Percentiles rank a stretch among this genome's conserved stretches.
Conservation (phyloP, 768 basidiomycete genomes). For the Pulveroboletus sp. region DNA sequence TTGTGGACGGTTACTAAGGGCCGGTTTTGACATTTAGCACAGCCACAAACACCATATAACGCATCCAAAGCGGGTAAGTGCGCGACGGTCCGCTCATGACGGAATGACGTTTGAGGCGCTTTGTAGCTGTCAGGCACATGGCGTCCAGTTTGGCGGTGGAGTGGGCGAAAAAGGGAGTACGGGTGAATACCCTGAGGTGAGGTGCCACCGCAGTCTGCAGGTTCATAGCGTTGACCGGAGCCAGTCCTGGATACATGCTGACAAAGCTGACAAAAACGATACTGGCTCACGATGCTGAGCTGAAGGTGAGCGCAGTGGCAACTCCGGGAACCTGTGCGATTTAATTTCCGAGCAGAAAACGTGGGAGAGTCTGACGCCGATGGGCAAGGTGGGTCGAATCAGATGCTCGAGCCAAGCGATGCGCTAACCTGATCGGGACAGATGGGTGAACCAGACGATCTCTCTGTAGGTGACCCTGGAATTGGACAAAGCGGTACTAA, state of each 20-base stretch:
- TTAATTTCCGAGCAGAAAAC: constrained; percentile 49
- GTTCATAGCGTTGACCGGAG: background rate
- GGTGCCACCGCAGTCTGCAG: constrained; percentile 1
- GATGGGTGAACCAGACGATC: constrained; percentile 92
- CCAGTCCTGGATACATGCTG: constrained; percentile 90
- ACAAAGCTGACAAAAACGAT: constrained; percentile 86
- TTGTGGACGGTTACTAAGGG: background rate
- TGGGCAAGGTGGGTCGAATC: constrained; percentile 59
- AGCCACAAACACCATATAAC: constrained; percentile 94
- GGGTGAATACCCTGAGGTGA: constrained; percentile 79
- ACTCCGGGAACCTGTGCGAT: background rate
- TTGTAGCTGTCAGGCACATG: constrained; percentile 86
- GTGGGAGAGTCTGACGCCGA: constrained; percentile 82
- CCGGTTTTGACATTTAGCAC: constrained; percentile 5
- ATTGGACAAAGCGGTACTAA: background rate
- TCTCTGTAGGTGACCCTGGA: constrained; percentile 51
- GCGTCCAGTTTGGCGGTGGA: constrained; percentile 89
- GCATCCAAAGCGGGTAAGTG: constrained; percentile 82
- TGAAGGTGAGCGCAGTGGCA: constrained; percentile 51
- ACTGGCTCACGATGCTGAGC: constrained; percentile 65
- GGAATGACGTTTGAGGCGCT: constrained; percentile 7
- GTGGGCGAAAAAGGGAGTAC: constrained; percentile 87
- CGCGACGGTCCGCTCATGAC: no score
- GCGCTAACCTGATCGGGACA: constrained; percentile 32
- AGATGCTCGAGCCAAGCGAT: no score